Conservation (phyloP, 2,329 filamentous ascomycete species). For the Pseudocercospora cruenta region DNA sequence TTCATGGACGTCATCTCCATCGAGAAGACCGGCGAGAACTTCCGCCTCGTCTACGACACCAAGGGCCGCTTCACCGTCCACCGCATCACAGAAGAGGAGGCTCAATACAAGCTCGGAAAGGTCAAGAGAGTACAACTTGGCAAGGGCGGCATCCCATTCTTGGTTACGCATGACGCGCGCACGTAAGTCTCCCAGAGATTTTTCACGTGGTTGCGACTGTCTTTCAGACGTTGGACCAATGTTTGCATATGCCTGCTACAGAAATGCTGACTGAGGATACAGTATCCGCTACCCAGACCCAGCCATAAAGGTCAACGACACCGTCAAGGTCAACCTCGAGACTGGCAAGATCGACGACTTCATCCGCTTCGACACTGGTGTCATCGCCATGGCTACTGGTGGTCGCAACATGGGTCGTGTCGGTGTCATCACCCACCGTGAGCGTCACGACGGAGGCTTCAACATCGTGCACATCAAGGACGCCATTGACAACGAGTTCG, state of each 20-base stretch:
- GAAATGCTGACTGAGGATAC: constrained; percentile 39
- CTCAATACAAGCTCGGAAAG: constrained; percentile 99
- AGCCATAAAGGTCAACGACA: constrained; percentile 99
- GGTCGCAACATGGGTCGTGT: constrained; percentile 99
- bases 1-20: constrained; percentile 99
- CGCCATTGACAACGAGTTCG: constrained; percentile 99
- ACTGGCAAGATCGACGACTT: constrained; percentile 98
- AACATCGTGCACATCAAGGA: constrained; percentile 98
- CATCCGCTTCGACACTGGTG: constrained; percentile 98
- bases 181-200: constrained; percentile 95
- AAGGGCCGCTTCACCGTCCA: constrained; percentile 99
- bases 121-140: constrained; percentile 99
- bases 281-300: constrained; percentile 99
- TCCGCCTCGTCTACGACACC: constrained; percentile 99
- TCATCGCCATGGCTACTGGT: constrained; percentile 97
- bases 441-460: constrained; percentile 99
- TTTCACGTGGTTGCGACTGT: constrained; percentile 55
- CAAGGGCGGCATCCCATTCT: constrained; percentile 99
- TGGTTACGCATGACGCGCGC: constrained; percentile 99
- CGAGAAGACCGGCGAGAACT: constrained; percentile 99
- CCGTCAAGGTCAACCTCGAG: constrained; percentile 96
- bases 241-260: constrained; percentile 68
- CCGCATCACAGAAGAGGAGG: constrained; percentile 98
- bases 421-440: constrained; percentile 99
- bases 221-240: constrained; percentile 99